These are phyloP conservation scores for maize (Zea mays) DNA, from an alignment of 176 grass and related monocot species.

Conservation along the genomic window DNA sequence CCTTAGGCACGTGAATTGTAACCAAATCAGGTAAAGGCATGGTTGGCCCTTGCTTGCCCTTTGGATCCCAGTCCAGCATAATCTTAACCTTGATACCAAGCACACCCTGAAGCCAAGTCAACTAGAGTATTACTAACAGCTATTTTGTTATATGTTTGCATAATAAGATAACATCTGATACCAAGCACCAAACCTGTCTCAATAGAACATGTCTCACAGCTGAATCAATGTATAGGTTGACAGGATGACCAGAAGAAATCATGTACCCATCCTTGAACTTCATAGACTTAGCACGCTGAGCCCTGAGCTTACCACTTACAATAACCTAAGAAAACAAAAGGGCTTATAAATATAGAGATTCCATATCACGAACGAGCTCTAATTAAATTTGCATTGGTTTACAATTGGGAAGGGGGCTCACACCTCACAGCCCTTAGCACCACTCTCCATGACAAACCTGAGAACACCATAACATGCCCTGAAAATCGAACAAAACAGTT, in stretches of 20 bases:
- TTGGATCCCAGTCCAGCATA: constrained; percentile 86
- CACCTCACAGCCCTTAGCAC: constrained; percentile 84
- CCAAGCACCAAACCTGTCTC: constrained; percentile 57
- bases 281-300: constrained; percentile 75
- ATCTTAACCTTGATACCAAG: constrained; percentile 86
- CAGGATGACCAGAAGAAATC: constrained; percentile 79
- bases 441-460: constrained; percentile 87
- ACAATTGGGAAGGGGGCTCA: neutral
- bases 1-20: constrained; percentile 66
- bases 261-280: constrained; percentile 94
- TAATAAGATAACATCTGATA: neutral
- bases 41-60: constrained; percentile 60
- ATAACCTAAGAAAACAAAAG: constrained; percentile 51
- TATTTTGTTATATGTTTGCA: neutral
- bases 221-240: constrained; percentile 68
- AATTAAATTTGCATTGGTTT: neutral
- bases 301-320: constrained; percentile 76
- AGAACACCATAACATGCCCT: constrained; percentile 90
- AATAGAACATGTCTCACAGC: constrained; percentile 77
- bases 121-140: neutral
- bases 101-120: constrained; percentile 52
- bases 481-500: neutral
- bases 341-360: neutral
- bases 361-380: neutral
- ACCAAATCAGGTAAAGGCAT: constrained; percentile 72